A percentile compares a stretch with the other conserved stretches of the same genome.
phyloP scores from a whole-genome alignment of 345 rosid genomes.

The Euphorbia peplus region DNA sequence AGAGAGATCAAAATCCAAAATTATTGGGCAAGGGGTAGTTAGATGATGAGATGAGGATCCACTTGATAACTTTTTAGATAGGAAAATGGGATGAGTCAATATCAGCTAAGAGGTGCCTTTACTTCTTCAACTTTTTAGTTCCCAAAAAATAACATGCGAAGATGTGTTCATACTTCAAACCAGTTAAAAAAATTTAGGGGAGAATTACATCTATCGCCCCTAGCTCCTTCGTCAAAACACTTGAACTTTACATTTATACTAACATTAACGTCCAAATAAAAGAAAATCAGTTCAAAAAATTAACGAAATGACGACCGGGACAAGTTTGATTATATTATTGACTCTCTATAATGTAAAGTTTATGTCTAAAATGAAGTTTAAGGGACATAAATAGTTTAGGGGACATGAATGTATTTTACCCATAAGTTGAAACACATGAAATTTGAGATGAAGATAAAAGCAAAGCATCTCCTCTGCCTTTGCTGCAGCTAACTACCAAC shows the following conservation, averaged over 20 bases:
- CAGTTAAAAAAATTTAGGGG: too few relatives aligned
- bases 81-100: conserved; percentile 18
- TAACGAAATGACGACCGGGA: too few relatives aligned
- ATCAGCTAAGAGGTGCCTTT: conserved; percentile 19
- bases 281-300: too few relatives aligned
- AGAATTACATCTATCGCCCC: too few relatives aligned
- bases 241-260: too few relatives aligned
- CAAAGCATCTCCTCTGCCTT: conserved; percentile 18
- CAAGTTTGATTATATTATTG: too few relatives aligned
- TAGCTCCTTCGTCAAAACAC: too few relatives aligned
- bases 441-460: conserved; percentile 24
- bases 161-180: conserved; percentile 14
- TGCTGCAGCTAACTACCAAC: conserved; percentile 41
- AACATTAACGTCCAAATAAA: too few relatives aligned
- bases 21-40: conserved; percentile 7
- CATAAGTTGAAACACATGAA: conserved; percentile 37
- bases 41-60: conserved; percentile 20
- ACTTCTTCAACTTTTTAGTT: conserved; percentile 18
- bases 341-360: too few relatives aligned
- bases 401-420: too few relatives aligned
- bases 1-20: background rate
- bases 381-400: too few relatives aligned
- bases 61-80: conserved; percentile 24
- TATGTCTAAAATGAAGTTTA: too few relatives aligned
- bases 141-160: conserved; percentile 19